Base-by-base conservation (phyloP, 2,329 filamentous ascomycete genomes). In the Emericellopsis cladophorae region DNA sequence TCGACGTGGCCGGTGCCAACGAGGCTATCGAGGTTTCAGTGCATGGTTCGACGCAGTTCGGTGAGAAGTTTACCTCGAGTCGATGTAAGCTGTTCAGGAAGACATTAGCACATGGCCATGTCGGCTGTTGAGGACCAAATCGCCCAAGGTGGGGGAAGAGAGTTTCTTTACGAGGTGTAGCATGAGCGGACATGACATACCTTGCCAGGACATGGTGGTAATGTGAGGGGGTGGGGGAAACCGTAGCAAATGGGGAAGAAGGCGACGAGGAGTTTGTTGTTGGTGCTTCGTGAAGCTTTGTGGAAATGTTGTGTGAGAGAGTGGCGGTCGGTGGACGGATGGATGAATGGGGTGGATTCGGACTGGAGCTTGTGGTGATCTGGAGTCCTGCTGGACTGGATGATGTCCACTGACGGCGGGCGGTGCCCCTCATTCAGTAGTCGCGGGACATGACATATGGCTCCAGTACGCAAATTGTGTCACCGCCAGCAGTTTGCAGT, bases 1-100 rank as follows among this genome's bases (percentile, higher is more conserved):
- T 92, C 82, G 57, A 94, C 65, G 60, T 89, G 81, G 56, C 80
- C 80, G 54, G 74, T 80, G 66, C 73, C 81, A 56, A 93, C 75
- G 54, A 95, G 78, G 75, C 87, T 94, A 57, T 51, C 16, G 16
- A 38, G 24, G 33, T 31, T 46, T 40, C 11, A 5, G 24, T 37
- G 7, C 15, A 31, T 37, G 18, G 12, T 14, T 42, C 16, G 35
- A 14, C 22, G 21, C 7, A 15, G 14, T 29, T 34, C 18, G 35
- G 29, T 37, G 31, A 42, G 32, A 36, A 40, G 39, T 48, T 55
- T 68, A 72, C 69, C 67, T 71, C 49, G 62, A 56, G 54, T 73
- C 68, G 51, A 73, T 55, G 53, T 72, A 73, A 52, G 66, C 69
- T 72, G 51, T 46, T 45, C n/a, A 22, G 36, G 15, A 8, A 8